A percentile compares a stretch with the other conserved stretches of the same genome.
Evolutionary conservation across 73 alveolate genomes (phyloP).

Genomic region (Uronychia binucleata): DNA sequence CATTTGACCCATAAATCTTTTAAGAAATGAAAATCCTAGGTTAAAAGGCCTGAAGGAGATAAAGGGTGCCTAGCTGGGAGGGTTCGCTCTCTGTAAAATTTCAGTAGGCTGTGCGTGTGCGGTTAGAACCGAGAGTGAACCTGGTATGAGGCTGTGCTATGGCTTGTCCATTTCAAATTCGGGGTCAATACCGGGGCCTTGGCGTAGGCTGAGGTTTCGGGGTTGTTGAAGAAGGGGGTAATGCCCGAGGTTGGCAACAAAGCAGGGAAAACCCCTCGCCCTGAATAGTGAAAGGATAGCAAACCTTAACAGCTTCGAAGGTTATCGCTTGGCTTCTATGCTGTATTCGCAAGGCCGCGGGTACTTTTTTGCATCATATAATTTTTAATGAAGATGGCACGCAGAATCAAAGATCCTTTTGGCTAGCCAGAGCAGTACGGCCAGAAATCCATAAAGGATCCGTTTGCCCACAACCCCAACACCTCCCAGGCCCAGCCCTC

Average conservation of each 20-base stretch:
- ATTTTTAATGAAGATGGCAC: not conserved
- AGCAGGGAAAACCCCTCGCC: constrained; percentile 82
- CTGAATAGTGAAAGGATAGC: constrained; percentile 78
- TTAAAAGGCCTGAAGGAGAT: not conserved
- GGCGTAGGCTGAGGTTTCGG: constrained; percentile 44
- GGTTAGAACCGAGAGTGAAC: constrained; percentile 50
- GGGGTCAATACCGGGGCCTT: constrained; percentile 69
- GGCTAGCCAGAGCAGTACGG: not conserved
- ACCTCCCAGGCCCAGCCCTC: too few relatives aligned
- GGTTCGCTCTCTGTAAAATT: not conserved
- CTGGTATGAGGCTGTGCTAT: constrained; percentile 73
- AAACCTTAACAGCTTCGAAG: constrained; percentile 74
- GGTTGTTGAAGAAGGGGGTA: constrained; percentile 77
- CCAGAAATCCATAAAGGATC: not conserved
- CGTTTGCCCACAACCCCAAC: too few relatives aligned
- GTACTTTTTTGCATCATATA: not conserved
- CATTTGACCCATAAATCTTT: constrained; percentile 1
- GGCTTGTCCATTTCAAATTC: constrained; percentile 77
- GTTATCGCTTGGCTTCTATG: constrained; percentile 65
- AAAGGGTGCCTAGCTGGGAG: constrained; percentile 4
- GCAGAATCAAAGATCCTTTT: not conserved
- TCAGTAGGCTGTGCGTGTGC: constrained; percentile 4
- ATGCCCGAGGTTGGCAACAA: constrained; percentile 77
- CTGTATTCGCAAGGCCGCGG: not conserved
- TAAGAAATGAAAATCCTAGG: not conserved